Percentiles rank a stretch among this genome's conserved stretches.
phyloP scores from a whole-genome alignment of 1,284 basidiomycete species.

The Ceratobasidium theobromae region DNA sequence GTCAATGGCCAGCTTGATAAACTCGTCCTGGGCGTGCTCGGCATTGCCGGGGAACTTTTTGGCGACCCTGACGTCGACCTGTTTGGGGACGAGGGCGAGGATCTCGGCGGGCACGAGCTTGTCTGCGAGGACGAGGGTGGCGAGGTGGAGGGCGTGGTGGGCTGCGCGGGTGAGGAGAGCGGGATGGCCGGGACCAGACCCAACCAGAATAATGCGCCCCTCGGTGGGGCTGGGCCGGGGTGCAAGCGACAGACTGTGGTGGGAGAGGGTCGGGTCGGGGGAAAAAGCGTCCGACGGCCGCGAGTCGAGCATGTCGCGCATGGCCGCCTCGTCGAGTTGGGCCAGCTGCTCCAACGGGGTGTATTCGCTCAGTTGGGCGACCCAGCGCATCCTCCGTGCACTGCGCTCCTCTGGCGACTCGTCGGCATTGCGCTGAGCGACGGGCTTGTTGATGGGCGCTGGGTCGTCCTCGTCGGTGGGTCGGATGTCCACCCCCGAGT shows the following conservation, averaged over 20 bases:
- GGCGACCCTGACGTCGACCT: conserved; percentile 67
- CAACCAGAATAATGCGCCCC: conserved; percentile 84
- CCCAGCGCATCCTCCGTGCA: conserved; percentile 78
- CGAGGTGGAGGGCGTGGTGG: conserved; percentile 72
- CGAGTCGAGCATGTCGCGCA: conserved; percentile 57
- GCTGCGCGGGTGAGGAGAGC: conserved; percentile 88
- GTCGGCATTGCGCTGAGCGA: conserved; percentile 55
- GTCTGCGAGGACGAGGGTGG: conserved; percentile 89
- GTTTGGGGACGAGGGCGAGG: conserved; percentile 80
- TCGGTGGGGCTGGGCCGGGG: conserved; percentile 37
- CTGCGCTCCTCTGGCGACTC: conserved; percentile 58
- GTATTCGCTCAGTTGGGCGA: conserved; percentile 90
- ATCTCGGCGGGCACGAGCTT: conserved; percentile 95
- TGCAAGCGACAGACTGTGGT: conserved; percentile 34
- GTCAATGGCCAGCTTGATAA: conserved; percentile 88
- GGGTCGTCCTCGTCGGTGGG: conserved; percentile 52
- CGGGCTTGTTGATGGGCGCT: conserved; percentile 77
- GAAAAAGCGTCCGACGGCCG: background rate
- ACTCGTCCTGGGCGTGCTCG: conserved; percentile 89
- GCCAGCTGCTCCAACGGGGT: conserved; percentile 85
- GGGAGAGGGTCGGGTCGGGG: conserved; percentile 42
- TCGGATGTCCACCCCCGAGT: conserved; percentile 20
- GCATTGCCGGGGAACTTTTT: conserved; percentile 98
- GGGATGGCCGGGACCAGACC: conserved; percentile 94
- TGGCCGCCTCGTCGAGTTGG: conserved; percentile 64